Percentiles rank a stretch among this genome's conserved stretches.
Evolutionary conservation across 768 basidiomycete genomes (phyloP).

Genomic region (Cystofilobasidium ferigula): DNA sequence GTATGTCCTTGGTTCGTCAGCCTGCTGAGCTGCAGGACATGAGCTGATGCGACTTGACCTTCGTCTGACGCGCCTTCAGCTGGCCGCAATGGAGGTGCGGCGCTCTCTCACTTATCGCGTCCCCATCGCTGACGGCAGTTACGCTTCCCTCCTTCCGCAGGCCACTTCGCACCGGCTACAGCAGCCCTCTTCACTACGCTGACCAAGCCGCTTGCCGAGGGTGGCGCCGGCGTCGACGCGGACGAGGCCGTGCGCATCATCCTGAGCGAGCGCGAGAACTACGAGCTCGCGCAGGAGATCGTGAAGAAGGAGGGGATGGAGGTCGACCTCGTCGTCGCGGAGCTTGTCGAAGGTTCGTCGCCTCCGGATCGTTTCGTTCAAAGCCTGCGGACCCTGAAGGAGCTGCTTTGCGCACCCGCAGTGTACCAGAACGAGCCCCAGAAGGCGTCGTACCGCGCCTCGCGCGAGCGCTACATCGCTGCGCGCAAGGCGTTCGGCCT

Average conservation of each 20-base stretch:
- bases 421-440: conserved; percentile 3
- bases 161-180: conserved; percentile 21
- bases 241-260: conserved; percentile 21
- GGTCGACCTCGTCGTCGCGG: conserved; percentile 15
- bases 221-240: conserved; percentile 9
- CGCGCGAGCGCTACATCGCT: not conserved
- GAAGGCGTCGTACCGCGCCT: not conserved
- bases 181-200: conserved; percentile 9
- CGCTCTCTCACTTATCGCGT: not conserved
- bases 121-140: not conserved
- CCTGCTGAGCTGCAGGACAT: no score
- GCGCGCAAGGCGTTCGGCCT: conserved; percentile 11
- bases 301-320: conserved; percentile 13
- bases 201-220: conserved; percentile 9
- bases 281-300: conserved; percentile 9
- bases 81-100: conserved; percentile 2
- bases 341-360: conserved; percentile 9
- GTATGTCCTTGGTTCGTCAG: conserved; percentile 6
- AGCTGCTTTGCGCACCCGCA: not conserved
- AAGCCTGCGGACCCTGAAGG: no score
- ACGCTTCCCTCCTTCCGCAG: not conserved
- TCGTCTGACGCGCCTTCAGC: not conserved
- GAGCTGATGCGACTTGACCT: no score
- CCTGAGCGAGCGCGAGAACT: conserved; percentile 20
- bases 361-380: not conserved